Evolutionary conservation across 371 early-diverging fungal species (phyloP).

Genomic region (Mucor circinelloides): DNA sequence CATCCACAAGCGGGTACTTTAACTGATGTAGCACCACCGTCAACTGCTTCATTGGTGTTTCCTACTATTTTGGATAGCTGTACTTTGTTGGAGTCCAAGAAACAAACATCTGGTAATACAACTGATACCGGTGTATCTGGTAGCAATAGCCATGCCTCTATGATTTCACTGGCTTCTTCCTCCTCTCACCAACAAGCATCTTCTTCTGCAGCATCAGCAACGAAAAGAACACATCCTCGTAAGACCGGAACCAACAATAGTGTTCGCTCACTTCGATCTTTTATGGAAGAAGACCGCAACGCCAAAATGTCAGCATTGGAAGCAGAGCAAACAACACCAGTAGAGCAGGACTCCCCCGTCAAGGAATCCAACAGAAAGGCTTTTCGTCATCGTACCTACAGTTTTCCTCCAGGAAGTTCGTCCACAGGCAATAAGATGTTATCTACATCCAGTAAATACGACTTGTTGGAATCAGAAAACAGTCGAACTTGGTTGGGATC

Average conservation of each 20-base stretch:
- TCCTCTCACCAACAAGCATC: neutral
- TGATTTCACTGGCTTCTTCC: neutral
- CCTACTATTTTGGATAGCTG: constrained; percentile 46
- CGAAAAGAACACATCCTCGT: constrained; percentile 4
- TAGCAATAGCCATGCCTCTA: neutral
- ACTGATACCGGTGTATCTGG: neutral
- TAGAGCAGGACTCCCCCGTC: neutral
- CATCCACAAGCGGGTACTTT: neutral
- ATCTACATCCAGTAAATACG: constrained; percentile 3
- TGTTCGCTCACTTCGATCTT: constrained; percentile 18
- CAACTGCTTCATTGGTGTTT: constrained; percentile 43
- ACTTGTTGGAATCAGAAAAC: constrained; percentile 17
- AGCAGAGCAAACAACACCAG: neutral
- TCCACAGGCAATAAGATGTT: neutral
- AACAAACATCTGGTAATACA: neutral
- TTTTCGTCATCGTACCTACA: constrained; percentile 38
- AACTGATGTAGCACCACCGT: constrained; percentile 31
- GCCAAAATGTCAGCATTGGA: neutral
- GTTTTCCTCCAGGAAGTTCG: constrained; percentile 39
- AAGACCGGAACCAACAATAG: constrained; percentile 13
- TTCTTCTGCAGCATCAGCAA: neutral
- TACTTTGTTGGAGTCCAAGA: constrained; percentile 30
- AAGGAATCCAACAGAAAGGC: constrained; percentile 15
- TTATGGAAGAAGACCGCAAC: constrained; percentile 12
- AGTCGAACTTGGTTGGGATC: constrained; percentile 44